A percentile compares a stretch with the other conserved stretches of the same genome.
phyloP scores from a whole-genome alignment of 1,284 basidiomycete genomes.

The Trichosporon sp. region DNA sequence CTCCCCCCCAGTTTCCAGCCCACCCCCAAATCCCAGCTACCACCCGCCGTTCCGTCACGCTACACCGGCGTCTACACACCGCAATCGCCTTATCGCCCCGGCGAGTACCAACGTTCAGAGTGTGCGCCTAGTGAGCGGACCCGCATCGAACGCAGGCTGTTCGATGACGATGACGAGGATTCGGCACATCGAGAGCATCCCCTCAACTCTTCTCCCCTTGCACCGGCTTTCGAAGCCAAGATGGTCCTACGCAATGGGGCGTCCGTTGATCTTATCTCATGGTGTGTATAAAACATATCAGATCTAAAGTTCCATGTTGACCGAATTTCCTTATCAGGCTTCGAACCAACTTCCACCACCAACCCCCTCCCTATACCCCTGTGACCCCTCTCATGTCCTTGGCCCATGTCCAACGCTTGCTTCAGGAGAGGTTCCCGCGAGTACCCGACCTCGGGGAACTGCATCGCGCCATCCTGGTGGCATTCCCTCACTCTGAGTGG shows the following conservation, averaged over 20 bases:
- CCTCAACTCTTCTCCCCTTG: conserved; percentile 26
- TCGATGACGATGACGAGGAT: conserved; percentile 29
- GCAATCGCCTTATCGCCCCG: conserved; percentile 32
- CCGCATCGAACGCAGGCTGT: conserved; percentile 29
- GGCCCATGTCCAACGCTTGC: conserved; percentile 35
- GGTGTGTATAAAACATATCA: conserved; percentile 24
- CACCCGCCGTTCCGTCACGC: conserved; percentile 25
- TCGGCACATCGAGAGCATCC: conserved; percentile 4
- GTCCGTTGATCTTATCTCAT: conserved; percentile 41
- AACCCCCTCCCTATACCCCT: conserved; percentile 32
- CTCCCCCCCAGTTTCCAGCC: conserved; percentile 16
- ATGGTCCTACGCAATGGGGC: conserved; percentile 43
- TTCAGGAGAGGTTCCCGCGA: conserved; percentile 41
- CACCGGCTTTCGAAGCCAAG: conserved; percentile 41
- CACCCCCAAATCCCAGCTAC: conserved; percentile 18
- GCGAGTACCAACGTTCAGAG: conserved; percentile 32
- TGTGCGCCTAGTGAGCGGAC: conserved; percentile 30
- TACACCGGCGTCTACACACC: conserved; percentile 23
- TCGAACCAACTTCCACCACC: conserved; percentile 43
- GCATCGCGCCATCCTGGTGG: conserved; percentile 35
- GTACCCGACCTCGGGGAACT: conserved; percentile 37
- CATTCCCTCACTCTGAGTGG: conserved; percentile 41
- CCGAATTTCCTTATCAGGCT: conserved; percentile 26
- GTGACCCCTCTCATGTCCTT: conserved; percentile 38
- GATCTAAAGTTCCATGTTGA: not conserved